Evolutionary conservation across 2,329 filamentous ascomycete genomes (phyloP), one percentile per base, ranked within the genome.

Genomic region (Clonostachys sp.): DNA sequence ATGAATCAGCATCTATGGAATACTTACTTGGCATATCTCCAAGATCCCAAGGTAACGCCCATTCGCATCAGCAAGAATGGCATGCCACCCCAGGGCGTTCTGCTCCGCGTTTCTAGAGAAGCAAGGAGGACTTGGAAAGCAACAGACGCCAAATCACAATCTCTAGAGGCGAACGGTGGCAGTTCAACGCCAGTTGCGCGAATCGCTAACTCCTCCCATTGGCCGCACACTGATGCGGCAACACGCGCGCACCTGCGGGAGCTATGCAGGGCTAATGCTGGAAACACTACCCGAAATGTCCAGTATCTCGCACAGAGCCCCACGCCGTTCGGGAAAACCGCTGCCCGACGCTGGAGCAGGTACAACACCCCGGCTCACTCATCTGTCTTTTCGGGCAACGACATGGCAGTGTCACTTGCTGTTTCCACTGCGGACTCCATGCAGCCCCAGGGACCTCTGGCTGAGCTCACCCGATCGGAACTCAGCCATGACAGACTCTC

Each of bases 1-100:
- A 85, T 86, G 80, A 81, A 73, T 63, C 69, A 77, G 12, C 83
- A 87, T 55, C 64, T 87, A 10, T 87, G 83, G 83, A 73, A 78
- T 6, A 84, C 79, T 2, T 87, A 85, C 57, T 66, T 78, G 49
- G 67, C 83, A 45, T 87, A 86, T 55, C 66, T 86, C 39, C 79
- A 84, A 58, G 83, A 87, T 54, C 82, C 83, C 42, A 81, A 80
- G 44, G 81, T 86, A 4, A 87, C 83, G 2, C 83, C 83, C 0
- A 81, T 87, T 51, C 75, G 80, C 45, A 72, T 84, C 47, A 77
- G 81, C 50, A 83, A 81, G 56, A 82, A 79, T 57, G 75, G 77
- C 48, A 76, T 86, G 24, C 83, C 83, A 8, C 83, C 83, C 4
- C 73, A 81, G 41, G 83, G 83, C 14, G 82, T 86, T 10, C 84